Conservation (phyloP, 116 monocot genomes). For the Trichopus zeylanicus region DNA sequence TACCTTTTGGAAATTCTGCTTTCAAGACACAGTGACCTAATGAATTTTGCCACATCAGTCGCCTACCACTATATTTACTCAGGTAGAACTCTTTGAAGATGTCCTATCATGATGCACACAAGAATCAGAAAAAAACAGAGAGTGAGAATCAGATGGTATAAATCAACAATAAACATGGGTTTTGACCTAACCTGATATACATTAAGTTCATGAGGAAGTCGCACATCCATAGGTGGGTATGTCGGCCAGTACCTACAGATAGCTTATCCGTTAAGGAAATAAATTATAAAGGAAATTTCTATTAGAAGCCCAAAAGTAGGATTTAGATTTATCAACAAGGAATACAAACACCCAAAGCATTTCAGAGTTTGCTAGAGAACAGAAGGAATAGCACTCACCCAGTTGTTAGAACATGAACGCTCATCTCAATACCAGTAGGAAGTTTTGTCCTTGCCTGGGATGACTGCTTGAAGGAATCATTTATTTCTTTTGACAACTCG, state of each 20-base stretch:
- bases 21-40: slow-evolving; percentile 99
- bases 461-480: slow-evolving; percentile 98
- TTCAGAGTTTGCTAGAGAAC: not conserved
- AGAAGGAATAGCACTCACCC: slow-evolving; percentile 57
- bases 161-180: not conserved
- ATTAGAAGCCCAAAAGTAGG: too few relatives aligned
- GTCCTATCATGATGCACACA: slow-evolving; percentile 35
- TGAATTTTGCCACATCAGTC: slow-evolving; percentile 99
- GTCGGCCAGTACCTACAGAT: slow-evolving; percentile 94
- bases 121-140: not conserved
- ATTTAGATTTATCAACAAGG: slow-evolving; percentile 8
- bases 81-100: slow-evolving; percentile 99
- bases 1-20: slow-evolving; percentile 92
- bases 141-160: not conserved
- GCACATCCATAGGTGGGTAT: slow-evolving; percentile 98
- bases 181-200: slow-evolving; percentile 82
- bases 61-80: slow-evolving; percentile 97
- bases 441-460: slow-evolving; percentile 99
- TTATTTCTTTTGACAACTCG: slow-evolving; percentile 98
- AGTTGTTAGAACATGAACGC: slow-evolving; percentile 98
- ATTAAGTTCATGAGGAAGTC: slow-evolving; percentile 97
- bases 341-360: slow-evolving; percentile 1
- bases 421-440: slow-evolving; percentile 97
- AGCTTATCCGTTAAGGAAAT: slow-evolving; percentile 2
- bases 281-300: not conserved